Evolutionary conservation across 345 rosid species (phyloP).

Genomic region (Murraya paniculata): DNA sequence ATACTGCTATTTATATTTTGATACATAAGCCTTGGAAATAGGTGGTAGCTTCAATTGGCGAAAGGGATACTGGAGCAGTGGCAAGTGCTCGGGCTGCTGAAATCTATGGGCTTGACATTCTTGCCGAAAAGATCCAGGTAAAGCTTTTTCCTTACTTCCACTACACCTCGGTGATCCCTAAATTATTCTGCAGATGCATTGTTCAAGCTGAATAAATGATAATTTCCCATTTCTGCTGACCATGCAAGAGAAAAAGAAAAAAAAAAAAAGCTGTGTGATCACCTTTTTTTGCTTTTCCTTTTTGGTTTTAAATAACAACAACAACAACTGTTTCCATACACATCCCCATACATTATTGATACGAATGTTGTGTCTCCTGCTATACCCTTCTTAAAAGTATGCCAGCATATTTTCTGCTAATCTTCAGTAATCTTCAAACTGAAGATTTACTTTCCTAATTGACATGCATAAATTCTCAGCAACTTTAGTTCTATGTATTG

Average conservation of each 20-base stretch:
- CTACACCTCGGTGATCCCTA: not conserved
- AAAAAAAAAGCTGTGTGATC: not conserved
- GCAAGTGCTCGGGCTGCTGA: constrained; percentile 93
- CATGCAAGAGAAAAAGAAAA: not conserved
- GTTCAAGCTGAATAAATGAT: not conserved
- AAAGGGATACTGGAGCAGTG: constrained; percentile 66
- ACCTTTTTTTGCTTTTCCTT: not conserved
- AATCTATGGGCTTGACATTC: constrained; percentile 79
- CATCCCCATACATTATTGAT: not conserved
- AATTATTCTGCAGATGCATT: not conserved
- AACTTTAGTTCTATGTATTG: not conserved
- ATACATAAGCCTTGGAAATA: constrained; percentile 21
- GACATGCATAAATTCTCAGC: not conserved
- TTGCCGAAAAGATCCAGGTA: constrained; percentile 76
- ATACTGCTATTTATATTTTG: constrained; percentile 8
- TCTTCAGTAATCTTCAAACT: not conserved
- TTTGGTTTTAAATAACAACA: not conserved
- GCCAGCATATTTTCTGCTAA: not conserved
- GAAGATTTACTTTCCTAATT: not conserved
- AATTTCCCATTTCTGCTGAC: not conserved
- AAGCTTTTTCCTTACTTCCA: constrained; percentile 11
- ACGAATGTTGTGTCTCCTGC: not conserved
- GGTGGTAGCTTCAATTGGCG: constrained; percentile 56
- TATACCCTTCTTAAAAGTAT: not conserved
- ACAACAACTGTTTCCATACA: not conserved